Percentiles rank a stretch among this genome's conserved stretches.
These are phyloP conservation scores for Ceratocystis colombiana DNA, from an alignment of 2,329 filamentous ascomycete species.

Conservation along the genomic window DNA sequence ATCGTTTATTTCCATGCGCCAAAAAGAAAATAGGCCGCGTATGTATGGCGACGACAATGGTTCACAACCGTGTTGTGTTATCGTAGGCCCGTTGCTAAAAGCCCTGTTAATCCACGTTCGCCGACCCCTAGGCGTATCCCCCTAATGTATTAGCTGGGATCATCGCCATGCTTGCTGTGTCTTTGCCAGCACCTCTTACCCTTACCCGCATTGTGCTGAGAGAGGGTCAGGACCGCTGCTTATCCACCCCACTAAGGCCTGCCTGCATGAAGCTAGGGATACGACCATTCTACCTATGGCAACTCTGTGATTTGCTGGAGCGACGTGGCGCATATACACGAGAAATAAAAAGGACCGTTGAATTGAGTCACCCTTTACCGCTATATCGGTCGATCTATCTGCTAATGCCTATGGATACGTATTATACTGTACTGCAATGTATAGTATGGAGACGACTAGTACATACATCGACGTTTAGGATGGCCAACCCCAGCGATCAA, in stretches of 20 bases:
- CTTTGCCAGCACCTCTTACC: background rate
- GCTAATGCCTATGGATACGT: background rate
- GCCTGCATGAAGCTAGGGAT: slow-evolving; percentile 11
- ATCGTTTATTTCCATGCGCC: background rate
- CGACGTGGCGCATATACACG: slow-evolving; percentile 7
- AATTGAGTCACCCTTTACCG: background rate
- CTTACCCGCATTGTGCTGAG: background rate
- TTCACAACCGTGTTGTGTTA: background rate
- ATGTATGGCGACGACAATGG: background rate
- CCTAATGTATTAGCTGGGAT: background rate
- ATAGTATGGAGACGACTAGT: background rate
- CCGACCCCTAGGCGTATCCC: background rate
- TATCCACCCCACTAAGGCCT: background rate
- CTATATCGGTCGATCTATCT: slow-evolving; percentile 6
- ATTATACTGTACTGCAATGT: background rate
- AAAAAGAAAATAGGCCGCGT: slow-evolving; percentile 1
- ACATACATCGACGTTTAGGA: background rate
- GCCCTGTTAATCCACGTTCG: too few species aligned
- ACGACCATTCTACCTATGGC: background rate
- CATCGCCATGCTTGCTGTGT: background rate
- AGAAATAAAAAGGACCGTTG: background rate
- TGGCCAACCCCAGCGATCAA: background rate
- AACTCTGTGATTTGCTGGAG: slow-evolving; percentile 2
- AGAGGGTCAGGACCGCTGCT: background rate
- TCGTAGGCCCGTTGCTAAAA: too few species aligned